phyloP scores from a whole-genome alignment of 257 asterid species.

The Primulina eburnea region DNA sequence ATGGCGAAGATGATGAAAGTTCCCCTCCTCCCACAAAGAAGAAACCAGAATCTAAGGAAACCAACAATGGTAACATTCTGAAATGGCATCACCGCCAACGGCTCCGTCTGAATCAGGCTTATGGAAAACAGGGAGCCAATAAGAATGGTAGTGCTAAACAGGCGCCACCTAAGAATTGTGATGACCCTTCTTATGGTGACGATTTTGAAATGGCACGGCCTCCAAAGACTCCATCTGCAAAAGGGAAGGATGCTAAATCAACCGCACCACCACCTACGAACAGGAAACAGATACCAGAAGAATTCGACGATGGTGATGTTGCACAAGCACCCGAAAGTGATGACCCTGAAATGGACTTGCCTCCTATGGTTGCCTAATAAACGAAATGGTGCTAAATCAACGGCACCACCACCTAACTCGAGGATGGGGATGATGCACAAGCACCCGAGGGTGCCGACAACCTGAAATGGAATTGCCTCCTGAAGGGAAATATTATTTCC shows the following conservation, averaged over 20 bases:
- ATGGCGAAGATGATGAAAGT: too few species aligned
- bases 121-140: too few species aligned
- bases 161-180: background rate
- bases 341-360: background rate
- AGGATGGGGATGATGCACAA: background rate
- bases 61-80: background rate
- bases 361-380: background rate
- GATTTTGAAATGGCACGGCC: background rate
- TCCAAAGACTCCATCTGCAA: background rate
- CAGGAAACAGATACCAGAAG: background rate
- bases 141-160: background rate
- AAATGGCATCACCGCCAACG: background rate
- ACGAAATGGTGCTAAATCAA: background rate
- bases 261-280: background rate
- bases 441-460: background rate
- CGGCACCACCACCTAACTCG: conserved; percentile 7
- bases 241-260: background rate
- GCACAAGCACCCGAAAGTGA: background rate
- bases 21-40: background rate
- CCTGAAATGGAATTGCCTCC: background rate
- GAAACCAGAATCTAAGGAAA: background rate
- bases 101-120: background rate
- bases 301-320: background rate
- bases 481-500: too few species aligned
- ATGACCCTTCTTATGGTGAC: background rate